Percentiles rank a stretch among this genome's conserved stretches.
Conservation (phyloP, 345 rosid species). For the Erucastrum elatum region DNA sequence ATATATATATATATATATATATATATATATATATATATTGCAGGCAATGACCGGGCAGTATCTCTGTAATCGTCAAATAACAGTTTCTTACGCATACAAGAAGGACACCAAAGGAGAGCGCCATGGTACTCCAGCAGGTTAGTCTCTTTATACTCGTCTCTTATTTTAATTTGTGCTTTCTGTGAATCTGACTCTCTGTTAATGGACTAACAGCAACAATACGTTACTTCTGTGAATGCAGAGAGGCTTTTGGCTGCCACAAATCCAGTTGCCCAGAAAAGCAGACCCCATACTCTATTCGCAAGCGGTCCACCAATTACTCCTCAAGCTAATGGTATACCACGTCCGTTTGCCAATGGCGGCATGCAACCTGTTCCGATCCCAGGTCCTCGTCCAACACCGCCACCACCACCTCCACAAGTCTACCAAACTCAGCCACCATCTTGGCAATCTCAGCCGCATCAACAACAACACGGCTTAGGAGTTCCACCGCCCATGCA, state of each 20-base stretch:
- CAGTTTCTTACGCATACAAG: slow-evolving; percentile 95
- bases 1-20: neutral
- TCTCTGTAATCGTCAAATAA: slow-evolving; percentile 93
- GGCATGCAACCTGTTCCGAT: slow-evolving; percentile 52
- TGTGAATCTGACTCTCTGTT: neutral
- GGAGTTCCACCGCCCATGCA: slow-evolving; percentile 69
- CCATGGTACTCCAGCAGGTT: slow-evolving; percentile 97
- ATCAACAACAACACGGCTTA: slow-evolving; percentile 64
- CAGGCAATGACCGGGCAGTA: slow-evolving; percentile 98
- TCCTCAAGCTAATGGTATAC: slow-evolving; percentile 67
- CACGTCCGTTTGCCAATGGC: slow-evolving; percentile 72
- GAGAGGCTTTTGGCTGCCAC: slow-evolving; percentile 98
- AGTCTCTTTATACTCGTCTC: neutral
- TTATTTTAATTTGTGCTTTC: too few relatives aligned
- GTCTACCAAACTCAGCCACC: slow-evolving; percentile 49
- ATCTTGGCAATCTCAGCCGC: slow-evolving; percentile 74
- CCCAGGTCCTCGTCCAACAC: slow-evolving; percentile 61
- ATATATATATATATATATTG: neutral
- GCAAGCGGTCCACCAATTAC: slow-evolving; percentile 85
- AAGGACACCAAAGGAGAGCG: slow-evolving; percentile 99
- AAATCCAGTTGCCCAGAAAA: slow-evolving; percentile 56
- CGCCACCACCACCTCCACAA: slow-evolving; percentile 84
- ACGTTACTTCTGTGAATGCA: slow-evolving; percentile 34
- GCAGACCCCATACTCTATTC: slow-evolving; percentile 86
- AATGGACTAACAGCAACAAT: neutral